These are phyloP conservation scores for Colletotrichum acutatum DNA, from an alignment of 2,329 filamentous ascomycete species.

Conservation along the genomic window DNA sequence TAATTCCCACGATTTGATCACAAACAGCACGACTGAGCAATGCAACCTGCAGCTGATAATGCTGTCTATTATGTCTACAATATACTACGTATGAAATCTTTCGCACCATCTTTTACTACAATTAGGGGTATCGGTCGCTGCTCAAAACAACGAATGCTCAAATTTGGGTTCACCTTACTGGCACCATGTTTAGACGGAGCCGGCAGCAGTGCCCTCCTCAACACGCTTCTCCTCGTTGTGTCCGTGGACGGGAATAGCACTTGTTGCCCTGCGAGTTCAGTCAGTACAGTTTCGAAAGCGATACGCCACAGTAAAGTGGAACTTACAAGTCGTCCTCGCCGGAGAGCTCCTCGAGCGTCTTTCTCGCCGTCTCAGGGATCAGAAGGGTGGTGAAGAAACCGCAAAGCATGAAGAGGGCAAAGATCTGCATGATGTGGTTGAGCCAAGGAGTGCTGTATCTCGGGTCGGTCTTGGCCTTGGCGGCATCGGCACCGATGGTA, in stretches of 20 bases:
- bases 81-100: neutral
- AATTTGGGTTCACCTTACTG: neutral
- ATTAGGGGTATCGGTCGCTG: constrained; percentile 23
- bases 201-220: constrained; percentile 22
- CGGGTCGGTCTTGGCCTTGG: constrained; percentile 48
- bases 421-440: constrained; percentile 41
- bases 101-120: neutral
- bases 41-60: neutral
- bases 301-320: no score
- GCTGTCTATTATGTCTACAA: constrained; percentile 19
- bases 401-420: constrained; percentile 61
- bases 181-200: constrained; percentile 15
- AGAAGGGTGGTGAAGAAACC: constrained; percentile 52
- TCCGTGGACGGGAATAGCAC: constrained; percentile 13
- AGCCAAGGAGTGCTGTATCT: constrained; percentile 34
- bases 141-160: neutral
- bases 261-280: constrained; percentile 11
- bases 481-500: constrained; percentile 52
- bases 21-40: neutral
- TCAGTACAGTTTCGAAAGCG: neutral
- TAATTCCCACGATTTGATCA: neutral
- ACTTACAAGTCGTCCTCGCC: constrained; percentile 47
- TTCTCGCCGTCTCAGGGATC: constrained; percentile 54
- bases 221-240: constrained; percentile 34
- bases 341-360: constrained; percentile 61